Base-by-base conservation (phyloP, 208 protist species). In the Leishmania arabica region DNA sequence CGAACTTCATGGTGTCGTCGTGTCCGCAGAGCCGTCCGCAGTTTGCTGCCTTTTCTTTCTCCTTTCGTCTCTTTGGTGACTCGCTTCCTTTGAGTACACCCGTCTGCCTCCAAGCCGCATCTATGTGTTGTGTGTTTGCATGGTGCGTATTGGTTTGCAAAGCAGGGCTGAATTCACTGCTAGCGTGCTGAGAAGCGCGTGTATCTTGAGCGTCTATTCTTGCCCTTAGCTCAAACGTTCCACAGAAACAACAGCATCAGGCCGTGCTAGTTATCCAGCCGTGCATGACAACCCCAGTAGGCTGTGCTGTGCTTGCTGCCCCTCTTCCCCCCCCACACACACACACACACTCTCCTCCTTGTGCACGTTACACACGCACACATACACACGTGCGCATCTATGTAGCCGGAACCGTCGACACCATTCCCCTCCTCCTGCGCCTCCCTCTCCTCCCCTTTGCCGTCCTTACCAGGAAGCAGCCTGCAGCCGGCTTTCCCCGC, bases 371-470 rank as follows among this genome's bases (percentile, higher is more conserved):
- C 7, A n/a, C 21, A 62, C 24, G 31, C 24, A n/a, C 21, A 62
- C 24, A 62, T 1, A 53, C 24, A n/a, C 6, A 62, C 56, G 13
- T n/a, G 56, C 6, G 7, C 56, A n/a, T 62, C 24, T 62, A n/a
- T 54, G 51, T 9, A 19, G 17, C 17, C 51, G 5, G 51, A 54
- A 21, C 51, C 51, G 5, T 19, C 17, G 51, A 0, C 17, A 19
- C 51, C 15, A 54, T 15, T 54, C 24, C 13, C 24, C 56, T 13
- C 24, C 17, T 62, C 24, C 56, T 62, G 24, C 24, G 27, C 24
- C 56, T 13, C 56, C 56, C 0, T 83, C 56, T 93, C 90, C 1
- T 11, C 27, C 0, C 56, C 56, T 4, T 15, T 62, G 21, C 56
- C 27, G 0, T 31, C 6, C 7, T 11, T 13, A 24, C 51, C 51